phyloP scores from a whole-genome alignment of 768 basidiomycete genomes.

The Tremella mesenterica region DNA sequence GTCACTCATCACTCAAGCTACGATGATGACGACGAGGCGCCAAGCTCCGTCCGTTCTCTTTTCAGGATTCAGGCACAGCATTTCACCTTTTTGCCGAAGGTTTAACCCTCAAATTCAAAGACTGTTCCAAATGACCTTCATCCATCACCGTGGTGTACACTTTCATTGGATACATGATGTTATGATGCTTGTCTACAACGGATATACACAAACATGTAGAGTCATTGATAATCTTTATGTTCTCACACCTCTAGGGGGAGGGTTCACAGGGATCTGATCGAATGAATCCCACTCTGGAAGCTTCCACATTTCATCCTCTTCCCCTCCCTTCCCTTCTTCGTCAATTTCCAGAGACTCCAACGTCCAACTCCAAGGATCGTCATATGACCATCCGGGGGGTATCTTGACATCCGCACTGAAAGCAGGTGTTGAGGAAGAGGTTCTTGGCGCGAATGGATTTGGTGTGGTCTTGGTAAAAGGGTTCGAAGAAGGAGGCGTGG shows the following conservation, averaged over 20 bases:
- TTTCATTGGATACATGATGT: too few relatives aligned
- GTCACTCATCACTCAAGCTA: too few relatives aligned
- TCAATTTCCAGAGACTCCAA: slow-evolving; percentile 1
- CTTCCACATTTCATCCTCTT: not conserved
- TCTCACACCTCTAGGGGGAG: not conserved
- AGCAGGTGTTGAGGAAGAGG: slow-evolving; percentile 1
- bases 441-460: not conserved
- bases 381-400: slow-evolving; percentile 11
- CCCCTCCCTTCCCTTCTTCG: slow-evolving; percentile 1
- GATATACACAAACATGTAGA: not conserved
- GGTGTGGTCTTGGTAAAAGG: slow-evolving; percentile 4
- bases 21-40: too few relatives aligned
- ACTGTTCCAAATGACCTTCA: not conserved
- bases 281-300: not conserved
- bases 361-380: slow-evolving; percentile 8
- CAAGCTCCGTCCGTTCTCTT: too few relatives aligned
- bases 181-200: not conserved
- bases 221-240: not conserved
- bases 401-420: slow-evolving; percentile 16
- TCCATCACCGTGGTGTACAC: not conserved
- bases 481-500: slow-evolving; percentile 14
- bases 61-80: too few relatives aligned
- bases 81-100: not conserved
- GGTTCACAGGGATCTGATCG: not conserved
- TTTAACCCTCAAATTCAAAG: not conserved